A percentile compares a stretch with the other conserved stretches of the same genome.
phyloP scores from a whole-genome alignment of 2,329 filamentous ascomycete genomes.

The Leptographium procerum region DNA sequence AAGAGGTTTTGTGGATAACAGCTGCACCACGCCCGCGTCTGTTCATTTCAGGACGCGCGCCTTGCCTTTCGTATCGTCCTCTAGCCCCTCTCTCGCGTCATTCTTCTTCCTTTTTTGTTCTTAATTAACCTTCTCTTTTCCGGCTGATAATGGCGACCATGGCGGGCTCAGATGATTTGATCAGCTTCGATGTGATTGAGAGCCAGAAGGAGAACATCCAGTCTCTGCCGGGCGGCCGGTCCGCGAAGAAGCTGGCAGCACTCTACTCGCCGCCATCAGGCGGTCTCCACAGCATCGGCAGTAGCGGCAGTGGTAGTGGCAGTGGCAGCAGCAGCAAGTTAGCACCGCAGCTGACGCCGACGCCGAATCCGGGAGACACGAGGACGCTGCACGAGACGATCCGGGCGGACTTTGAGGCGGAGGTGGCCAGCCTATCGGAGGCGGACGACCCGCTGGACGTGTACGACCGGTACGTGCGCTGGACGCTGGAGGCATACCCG shows the following conservation, averaged over 20 bases:
- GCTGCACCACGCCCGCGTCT: conserved; percentile 2
- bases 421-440: conserved; percentile 67
- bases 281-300: background rate
- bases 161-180: conserved; percentile 33
- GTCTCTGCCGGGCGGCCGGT: conserved; percentile 74
- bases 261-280: conserved; percentile 58
- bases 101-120: background rate
- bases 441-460: conserved; percentile 92
- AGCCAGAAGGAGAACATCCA: conserved; percentile 97
- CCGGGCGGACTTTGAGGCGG: conserved; percentile 75
- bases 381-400: conserved; percentile 65
- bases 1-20: background rate
- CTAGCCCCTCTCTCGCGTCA: background rate
- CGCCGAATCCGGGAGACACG: conserved; percentile 60
- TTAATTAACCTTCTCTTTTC: background rate
- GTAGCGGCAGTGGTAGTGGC: conserved; percentile 25
- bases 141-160: conserved; percentile 4
- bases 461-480: conserved; percentile 93
- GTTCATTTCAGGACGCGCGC: background rate
- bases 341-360: conserved; percentile 21
- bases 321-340: conserved; percentile 34
- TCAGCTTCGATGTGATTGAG: conserved; percentile 87
- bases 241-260: conserved; percentile 76
- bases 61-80: background rate
- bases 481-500: conserved; percentile 91